Percentiles rank a stretch among this genome's conserved stretches.
phyloP scores from a whole-genome alignment of 108 stramenopile genomes.

The Cyclotella sp. region DNA sequence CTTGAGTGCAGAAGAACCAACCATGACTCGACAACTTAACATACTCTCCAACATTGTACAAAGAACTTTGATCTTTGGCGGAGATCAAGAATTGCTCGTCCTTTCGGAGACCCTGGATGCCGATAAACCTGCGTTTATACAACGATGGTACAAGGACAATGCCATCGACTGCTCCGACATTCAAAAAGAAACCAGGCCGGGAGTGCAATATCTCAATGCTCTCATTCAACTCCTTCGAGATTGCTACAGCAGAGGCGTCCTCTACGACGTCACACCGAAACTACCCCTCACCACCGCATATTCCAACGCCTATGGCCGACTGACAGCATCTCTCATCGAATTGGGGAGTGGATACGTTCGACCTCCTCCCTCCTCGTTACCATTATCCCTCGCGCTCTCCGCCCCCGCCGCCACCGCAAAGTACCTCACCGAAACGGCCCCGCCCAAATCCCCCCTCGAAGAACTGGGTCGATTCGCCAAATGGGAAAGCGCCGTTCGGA shows the following conservation, averaged over 20 bases:
- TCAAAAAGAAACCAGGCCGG: slow-evolving; percentile 62
- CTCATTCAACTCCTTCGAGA: slow-evolving; percentile 68
- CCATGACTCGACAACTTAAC: slow-evolving; percentile 89
- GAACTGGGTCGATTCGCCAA: slow-evolving; percentile 83
- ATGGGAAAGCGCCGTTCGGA: slow-evolving; percentile 82
- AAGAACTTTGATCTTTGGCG: slow-evolving; percentile 81
- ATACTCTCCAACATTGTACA: slow-evolving; percentile 81
- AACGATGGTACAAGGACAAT: slow-evolving; percentile 82
- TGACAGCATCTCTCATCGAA: slow-evolving; percentile 72
- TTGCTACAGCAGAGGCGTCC: slow-evolving; percentile 73
- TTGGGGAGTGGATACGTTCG: slow-evolving; percentile 86
- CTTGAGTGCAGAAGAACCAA: slow-evolving; percentile 76
- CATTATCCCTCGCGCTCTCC: slow-evolving; percentile 45
- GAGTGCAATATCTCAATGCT: slow-evolving; percentile 81
- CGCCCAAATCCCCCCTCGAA: slow-evolving; percentile 73
- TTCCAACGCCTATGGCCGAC: slow-evolving; percentile 75
- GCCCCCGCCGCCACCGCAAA: slow-evolving; percentile 54
- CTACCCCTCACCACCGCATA: slow-evolving; percentile 70
- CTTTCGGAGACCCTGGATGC: slow-evolving; percentile 82
- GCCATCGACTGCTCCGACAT: slow-evolving; percentile 16
- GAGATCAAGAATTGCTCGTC: slow-evolving; percentile 81
- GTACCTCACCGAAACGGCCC: slow-evolving; percentile 37
- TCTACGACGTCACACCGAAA: slow-evolving; percentile 64
- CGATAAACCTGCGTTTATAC: slow-evolving; percentile 73
- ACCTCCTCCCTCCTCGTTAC: slow-evolving; percentile 45